Evolutionary conservation across 306 rosid species (phyloP).

Genomic region (Begonia masoniana): DNA sequence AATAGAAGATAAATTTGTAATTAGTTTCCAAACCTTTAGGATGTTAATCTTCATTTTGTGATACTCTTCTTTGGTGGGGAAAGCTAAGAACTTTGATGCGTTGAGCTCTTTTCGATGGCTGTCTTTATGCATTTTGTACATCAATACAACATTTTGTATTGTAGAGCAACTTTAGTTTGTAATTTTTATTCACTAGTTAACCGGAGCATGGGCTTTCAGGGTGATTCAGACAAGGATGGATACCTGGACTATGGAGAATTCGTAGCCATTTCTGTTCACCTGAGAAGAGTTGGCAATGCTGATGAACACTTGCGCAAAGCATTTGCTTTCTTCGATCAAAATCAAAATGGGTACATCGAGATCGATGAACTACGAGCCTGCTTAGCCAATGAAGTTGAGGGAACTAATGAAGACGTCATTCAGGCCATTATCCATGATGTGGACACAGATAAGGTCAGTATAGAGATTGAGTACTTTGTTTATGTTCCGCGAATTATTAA

Average conservation of each 20-base stretch:
- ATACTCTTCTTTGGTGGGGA: neutral
- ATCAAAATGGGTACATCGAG: conserved; percentile 60
- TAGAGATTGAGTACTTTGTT: neutral
- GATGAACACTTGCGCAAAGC: conserved; percentile 80
- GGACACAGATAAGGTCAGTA: conserved; percentile 80
- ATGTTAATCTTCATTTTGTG: too few relatives aligned
- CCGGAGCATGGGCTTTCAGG: conserved; percentile 36
- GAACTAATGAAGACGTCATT: conserved; percentile 57
- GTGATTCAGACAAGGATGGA: conserved; percentile 83
- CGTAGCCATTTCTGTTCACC: conserved; percentile 82
- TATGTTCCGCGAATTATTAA: neutral
- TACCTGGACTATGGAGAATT: conserved; percentile 73
- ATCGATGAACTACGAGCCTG: conserved; percentile 63
- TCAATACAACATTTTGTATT: neutral
- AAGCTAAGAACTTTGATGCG: conserved; percentile 2
- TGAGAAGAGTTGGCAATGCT: conserved; percentile 61
- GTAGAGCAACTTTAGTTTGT: too few relatives aligned
- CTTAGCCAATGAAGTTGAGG: conserved; percentile 47
- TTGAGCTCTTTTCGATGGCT: too few relatives aligned
- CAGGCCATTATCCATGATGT: conserved; percentile 75
- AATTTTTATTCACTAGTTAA: neutral
- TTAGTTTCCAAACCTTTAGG: too few relatives aligned
- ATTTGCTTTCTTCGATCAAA: conserved; percentile 68
- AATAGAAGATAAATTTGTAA: too few relatives aligned
- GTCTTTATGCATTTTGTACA: neutral